phyloP scores from a whole-genome alignment of 2,329 filamentous ascomycete species.

The Botrytis hyacinthi region DNA sequence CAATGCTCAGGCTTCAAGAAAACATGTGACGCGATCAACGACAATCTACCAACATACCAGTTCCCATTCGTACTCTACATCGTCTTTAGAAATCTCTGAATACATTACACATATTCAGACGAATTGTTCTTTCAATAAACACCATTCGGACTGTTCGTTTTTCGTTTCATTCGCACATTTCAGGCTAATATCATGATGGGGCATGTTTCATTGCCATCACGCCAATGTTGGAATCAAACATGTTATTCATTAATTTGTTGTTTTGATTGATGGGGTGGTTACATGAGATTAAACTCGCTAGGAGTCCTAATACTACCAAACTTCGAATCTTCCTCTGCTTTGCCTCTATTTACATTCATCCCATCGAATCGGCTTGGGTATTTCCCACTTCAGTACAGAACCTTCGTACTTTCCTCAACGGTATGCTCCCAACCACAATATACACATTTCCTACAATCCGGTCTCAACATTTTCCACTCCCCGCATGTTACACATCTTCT shows the following conservation, averaged over 20 bases:
- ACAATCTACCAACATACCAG: not conserved
- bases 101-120: not conserved
- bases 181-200: not conserved
- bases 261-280: not conserved
- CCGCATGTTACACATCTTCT: conserved; percentile 19
- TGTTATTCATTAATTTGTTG: not conserved
- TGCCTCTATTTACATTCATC: not conserved
- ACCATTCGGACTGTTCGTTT: not conserved
- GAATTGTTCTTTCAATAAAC: rapidly evolving
- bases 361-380: not conserved
- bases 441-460: conserved; percentile 22
- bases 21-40: not conserved
- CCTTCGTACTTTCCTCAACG: conserved; percentile 20
- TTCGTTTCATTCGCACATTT: not conserved
- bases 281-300: not conserved
- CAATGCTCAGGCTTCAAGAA: not conserved
- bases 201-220: not conserved
- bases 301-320: not conserved
- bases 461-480: conserved; percentile 24
- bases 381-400: not conserved
- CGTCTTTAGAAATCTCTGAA: not conserved
- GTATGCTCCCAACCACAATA: conserved; percentile 22
- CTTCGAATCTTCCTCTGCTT: not conserved
- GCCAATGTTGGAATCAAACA: not conserved
- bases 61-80: not conserved